Conservation (phyloP, 2,329 filamentous ascomycete genomes). For the Seiridium cupressi region DNA sequence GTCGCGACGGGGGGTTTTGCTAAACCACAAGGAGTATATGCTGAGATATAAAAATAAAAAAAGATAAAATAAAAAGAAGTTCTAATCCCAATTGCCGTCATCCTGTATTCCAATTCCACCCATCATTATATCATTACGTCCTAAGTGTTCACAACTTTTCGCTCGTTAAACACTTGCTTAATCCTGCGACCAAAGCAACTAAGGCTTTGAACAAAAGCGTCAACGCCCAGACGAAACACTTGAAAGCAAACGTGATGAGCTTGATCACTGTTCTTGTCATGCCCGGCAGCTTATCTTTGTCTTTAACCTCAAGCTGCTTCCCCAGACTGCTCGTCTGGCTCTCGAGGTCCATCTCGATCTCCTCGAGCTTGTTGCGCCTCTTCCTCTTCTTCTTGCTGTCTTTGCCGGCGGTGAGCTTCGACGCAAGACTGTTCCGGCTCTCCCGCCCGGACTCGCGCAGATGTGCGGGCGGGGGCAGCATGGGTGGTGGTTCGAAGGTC, state of each 20-base stretch:
- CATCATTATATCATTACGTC: background rate
- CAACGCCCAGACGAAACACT: conserved; percentile 57
- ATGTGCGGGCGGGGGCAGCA: conserved; percentile 20
- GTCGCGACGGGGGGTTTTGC: background rate
- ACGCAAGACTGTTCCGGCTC: conserved; percentile 20
- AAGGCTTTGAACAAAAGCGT: conserved; percentile 55
- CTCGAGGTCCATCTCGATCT: conserved; percentile 62
- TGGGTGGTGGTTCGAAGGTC: conserved; percentile 59
- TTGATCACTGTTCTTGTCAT: conserved; percentile 47
- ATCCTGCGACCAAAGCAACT: conserved; percentile 45
- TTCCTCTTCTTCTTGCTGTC: conserved; percentile 23
- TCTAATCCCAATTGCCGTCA: background rate
- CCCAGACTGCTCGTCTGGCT: conserved; percentile 53
- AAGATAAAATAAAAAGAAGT: no score
- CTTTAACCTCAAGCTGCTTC: conserved; percentile 38
- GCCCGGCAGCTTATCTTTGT: conserved; percentile 49
- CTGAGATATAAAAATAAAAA: no score
- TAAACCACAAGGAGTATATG: background rate
- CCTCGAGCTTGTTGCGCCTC: conserved; percentile 46
- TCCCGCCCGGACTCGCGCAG: conserved; percentile 18
- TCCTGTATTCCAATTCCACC: background rate
- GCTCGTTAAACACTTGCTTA: conserved; percentile 49
- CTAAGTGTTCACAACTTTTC: conserved; percentile 32
- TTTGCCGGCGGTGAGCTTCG: conserved; percentile 10
- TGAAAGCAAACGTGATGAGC: conserved; percentile 51